Conservation (phyloP, 2,329 filamentous ascomycete genomes). For the Colletotrichum simmondsii region DNA sequence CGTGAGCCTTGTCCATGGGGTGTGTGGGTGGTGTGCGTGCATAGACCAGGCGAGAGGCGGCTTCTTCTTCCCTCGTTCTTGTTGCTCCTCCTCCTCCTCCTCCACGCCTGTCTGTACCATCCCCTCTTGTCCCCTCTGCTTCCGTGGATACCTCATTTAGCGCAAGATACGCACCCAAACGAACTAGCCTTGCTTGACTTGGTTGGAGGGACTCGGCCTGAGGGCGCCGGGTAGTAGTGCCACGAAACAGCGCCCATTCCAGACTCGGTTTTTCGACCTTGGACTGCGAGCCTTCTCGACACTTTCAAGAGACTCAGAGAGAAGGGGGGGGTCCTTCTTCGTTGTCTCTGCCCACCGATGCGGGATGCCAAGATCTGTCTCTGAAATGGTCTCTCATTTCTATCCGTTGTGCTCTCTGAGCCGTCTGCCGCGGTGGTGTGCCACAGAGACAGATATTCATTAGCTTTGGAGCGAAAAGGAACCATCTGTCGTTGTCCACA, state of each 20-base stretch:
- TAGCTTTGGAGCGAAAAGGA: not conserved
- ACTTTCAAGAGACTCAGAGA: not conserved
- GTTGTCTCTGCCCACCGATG: conserved; percentile 24
- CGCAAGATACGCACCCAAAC: conserved; percentile 26
- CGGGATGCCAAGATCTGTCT: conserved; percentile 29
- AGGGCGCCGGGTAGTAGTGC: conserved; percentile 23
- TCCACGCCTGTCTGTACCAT: not conserved
- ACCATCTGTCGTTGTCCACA: not conserved
- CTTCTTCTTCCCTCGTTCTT: conserved; percentile 10
- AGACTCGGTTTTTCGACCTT: conserved; percentile 9
- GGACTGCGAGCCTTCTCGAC: not conserved
- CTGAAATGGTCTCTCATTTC: conserved; percentile 21
- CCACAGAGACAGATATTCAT: conserved; percentile 17
- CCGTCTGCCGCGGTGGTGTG: conserved; percentile 28
- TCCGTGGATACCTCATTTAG: conserved; percentile 21
- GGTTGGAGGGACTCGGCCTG: not conserved
- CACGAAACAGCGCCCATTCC: conserved; percentile 28
- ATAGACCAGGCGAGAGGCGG: not conserved
- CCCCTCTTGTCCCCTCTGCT: not conserved
- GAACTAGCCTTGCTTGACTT: conserved; percentile 11
- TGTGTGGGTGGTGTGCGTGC: conserved; percentile 3
- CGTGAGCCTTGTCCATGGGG: not conserved
- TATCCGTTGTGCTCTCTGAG: conserved; percentile 19
- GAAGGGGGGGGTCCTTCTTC: not conserved
- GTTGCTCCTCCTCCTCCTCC: conserved; percentile 15